A percentile compares a stretch with the other conserved stretches of the same genome.
phyloP scores from a whole-genome alignment of 192 early-diverging fungal genomes.

The Umbelopsis isabellina region DNA sequence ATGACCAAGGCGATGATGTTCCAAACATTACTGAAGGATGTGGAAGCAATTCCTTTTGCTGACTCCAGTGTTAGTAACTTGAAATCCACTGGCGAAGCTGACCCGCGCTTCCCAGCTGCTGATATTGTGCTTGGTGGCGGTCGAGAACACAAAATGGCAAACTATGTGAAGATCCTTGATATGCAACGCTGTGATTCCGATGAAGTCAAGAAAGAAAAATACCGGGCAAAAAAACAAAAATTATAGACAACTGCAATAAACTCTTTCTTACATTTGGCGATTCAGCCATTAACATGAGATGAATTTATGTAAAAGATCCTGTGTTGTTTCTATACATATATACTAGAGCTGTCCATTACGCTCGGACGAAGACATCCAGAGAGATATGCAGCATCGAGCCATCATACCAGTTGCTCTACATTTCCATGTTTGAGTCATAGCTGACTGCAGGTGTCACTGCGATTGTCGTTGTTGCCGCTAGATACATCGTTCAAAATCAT shows the following conservation, averaged over 20 bases:
- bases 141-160: conserved; percentile 21
- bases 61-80: background rate
- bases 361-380: too few species aligned
- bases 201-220: conserved; percentile 41
- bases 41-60: conserved; percentile 17
- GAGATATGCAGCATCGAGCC: too few species aligned
- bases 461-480: too few species aligned
- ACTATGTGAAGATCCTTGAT: conserved; percentile 27
- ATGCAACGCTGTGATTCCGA: conserved; percentile 42
- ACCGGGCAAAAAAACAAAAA: conserved; percentile 28
- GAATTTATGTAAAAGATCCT: too few species aligned
- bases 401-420: too few species aligned
- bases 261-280: background rate
- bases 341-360: too few species aligned
- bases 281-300: too few species aligned
- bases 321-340: too few species aligned
- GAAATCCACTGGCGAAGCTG: background rate
- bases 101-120: background rate
- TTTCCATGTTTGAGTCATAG: too few species aligned
- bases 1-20: conserved; percentile 51
- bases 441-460: too few species aligned
- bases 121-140: conserved; percentile 38
- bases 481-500: too few species aligned
- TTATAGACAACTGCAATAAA: background rate
- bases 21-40: conserved; percentile 36